Base-by-base conservation (phyloP, 2,329 filamentous ascomycete genomes). In the Colletotrichum scovillei region DNA sequence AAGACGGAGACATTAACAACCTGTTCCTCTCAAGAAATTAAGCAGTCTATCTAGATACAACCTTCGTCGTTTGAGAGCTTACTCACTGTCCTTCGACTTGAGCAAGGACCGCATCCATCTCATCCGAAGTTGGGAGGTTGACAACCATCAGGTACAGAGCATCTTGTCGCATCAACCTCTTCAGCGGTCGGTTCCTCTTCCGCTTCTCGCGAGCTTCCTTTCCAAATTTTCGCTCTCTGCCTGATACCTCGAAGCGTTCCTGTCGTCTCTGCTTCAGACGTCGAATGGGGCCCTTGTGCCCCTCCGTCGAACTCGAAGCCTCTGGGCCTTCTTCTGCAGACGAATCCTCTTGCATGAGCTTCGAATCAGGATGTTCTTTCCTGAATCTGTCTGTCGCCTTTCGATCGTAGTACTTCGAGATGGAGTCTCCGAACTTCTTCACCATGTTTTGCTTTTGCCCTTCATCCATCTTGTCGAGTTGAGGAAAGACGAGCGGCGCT, bases 111-210 rank as follows among this genome's bases (percentile, higher is more conserved):
- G 42, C 42, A 22, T 49, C 42, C 42, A 49, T 49, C 42, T 49
- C 42, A 22, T 49, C 19, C 7, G 8, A 5, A 14, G 53, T 59
- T 19, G 64, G 55, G 6, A 67, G 35, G 16, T 67, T 59, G 26
- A 67, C 64, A 5, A 67, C 64, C 64, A 49, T 67, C 26, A 67
- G 19, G n/a, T 58, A 58, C 1, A 49, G 64, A 30, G 55, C 64
- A 11, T 67, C 64, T 12, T 67, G 64, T 16, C 46, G 57, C 64
- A 67, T 59, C 53, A 49, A 30, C 35, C 59, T 52, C 64, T 67
- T 67, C 35, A 58, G 22, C 16, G 32, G 64, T 12, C 52, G 55
- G 35, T 67, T 67, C 12, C 26, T 59, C 26, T 59, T 58, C 9
- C 64, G 57, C 56, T 59, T 30, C 52, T 59, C 56, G 56, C 56